Conservation (phyloP, 202 grass and related monocot species). For the Miscanthus sacchariflorus region DNA sequence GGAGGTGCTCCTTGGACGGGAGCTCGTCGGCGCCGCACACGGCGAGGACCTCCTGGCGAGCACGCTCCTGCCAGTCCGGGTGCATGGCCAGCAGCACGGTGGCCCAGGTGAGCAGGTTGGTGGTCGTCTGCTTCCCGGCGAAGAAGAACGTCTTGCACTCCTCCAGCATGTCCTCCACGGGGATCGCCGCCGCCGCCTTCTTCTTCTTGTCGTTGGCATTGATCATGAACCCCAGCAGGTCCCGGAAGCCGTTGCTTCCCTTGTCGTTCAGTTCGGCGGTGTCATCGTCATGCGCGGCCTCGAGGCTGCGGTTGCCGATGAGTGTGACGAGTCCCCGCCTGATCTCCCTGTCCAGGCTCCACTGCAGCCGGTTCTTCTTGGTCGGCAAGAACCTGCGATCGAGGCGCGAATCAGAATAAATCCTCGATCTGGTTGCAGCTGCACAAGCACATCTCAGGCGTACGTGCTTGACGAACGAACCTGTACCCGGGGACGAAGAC, state of each 20-base stretch:
- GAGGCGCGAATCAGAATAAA: not conserved
- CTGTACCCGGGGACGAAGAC: slow-evolving; percentile 82
- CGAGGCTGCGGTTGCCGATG: slow-evolving; percentile 61
- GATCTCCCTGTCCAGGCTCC: slow-evolving; percentile 80
- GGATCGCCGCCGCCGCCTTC: slow-evolving; percentile 41
- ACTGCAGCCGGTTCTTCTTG: slow-evolving; percentile 74
- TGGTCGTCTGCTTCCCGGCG: slow-evolving; percentile 96
- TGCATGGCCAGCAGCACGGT: slow-evolving; percentile 97
- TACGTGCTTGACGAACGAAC: slow-evolving; percentile 25
- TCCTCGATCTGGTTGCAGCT: no score
- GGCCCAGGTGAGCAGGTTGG: slow-evolving; percentile 88
- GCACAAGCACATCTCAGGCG: no score
- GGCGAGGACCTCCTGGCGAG: slow-evolving; percentile 66
- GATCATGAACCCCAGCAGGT: slow-evolving; percentile 85
- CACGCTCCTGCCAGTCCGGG: slow-evolving; percentile 83
- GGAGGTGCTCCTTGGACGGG: slow-evolving; percentile 79
- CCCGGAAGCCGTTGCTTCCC: slow-evolving; percentile 39
- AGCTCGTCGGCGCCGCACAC: slow-evolving; percentile 70
- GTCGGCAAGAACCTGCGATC: slow-evolving; percentile 66
- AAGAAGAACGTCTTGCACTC: slow-evolving; percentile 99
- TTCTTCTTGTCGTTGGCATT: slow-evolving; percentile 41
- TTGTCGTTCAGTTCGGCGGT: not conserved
- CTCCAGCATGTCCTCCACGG: slow-evolving; percentile 81
- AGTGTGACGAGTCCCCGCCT: slow-evolving; percentile 60
- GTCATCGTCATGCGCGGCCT: not conserved